Percentiles rank a stretch among this genome's conserved stretches.
phyloP scores from a whole-genome alignment of 2,329 filamentous ascomycete species.

The Venturia oleaginea region DNA sequence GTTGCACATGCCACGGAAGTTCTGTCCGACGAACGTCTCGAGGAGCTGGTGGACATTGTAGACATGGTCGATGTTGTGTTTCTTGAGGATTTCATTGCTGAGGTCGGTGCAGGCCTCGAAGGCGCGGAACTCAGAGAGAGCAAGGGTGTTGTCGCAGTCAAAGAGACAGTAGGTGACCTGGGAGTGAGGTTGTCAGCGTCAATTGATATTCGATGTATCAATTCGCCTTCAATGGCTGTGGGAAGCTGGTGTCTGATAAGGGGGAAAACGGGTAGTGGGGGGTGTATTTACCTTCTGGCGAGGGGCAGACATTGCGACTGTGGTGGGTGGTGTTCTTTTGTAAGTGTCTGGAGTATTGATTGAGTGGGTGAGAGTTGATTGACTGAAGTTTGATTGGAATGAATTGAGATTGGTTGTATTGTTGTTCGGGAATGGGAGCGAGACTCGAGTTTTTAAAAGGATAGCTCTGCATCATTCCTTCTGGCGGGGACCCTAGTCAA shows the following conservation, averaged over 20 bases:
- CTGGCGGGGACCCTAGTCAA: too few relatives aligned
- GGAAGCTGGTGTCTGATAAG: background rate
- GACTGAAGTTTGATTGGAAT: background rate
- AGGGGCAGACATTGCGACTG: background rate
- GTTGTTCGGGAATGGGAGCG: background rate
- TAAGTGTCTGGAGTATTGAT: background rate
- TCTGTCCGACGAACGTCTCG: conserved; percentile 82
- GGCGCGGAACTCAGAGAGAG: conserved; percentile 80
- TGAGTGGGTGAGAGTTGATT: too few relatives aligned
- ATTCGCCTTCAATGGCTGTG: background rate
- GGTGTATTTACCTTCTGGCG: background rate
- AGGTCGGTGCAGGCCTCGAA: conserved; percentile 87
- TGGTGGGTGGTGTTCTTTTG: background rate
- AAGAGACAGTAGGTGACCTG: conserved; percentile 43
- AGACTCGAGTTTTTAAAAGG: background rate
- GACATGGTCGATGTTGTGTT: conserved; percentile 52
- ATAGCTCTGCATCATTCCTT: background rate
- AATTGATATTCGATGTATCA: background rate
- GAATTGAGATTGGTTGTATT: background rate
- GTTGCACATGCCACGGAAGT: conserved; percentile 86
- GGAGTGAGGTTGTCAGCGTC: background rate
- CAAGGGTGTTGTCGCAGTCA: conserved; percentile 77
- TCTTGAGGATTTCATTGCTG: conserved; percentile 73
- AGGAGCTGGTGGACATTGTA: conserved; percentile 76
- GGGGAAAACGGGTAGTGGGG: background rate